Conservation (phyloP, 352 stramenopile species). For the Globisporangium abappressorium region DNA sequence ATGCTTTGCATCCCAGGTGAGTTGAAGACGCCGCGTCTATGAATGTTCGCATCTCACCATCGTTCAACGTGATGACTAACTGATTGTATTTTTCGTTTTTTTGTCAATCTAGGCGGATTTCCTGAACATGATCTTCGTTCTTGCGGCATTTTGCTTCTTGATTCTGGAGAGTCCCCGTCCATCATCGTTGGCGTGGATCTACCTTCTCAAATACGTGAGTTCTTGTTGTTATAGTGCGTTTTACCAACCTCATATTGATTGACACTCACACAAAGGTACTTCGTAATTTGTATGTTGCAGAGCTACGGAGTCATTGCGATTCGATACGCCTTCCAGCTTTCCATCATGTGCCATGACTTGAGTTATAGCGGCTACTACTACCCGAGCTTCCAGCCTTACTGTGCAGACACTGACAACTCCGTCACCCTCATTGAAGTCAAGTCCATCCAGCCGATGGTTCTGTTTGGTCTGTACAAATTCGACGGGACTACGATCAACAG, state of each 20-base stretch:
- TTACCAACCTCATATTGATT: background rate
- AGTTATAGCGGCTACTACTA: conserved; percentile 57
- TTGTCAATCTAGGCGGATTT: conserved; percentile 52
- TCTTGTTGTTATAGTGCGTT: background rate
- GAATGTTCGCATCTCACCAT: background rate
- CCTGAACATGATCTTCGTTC: conserved; percentile 77
- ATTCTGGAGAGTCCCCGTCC: conserved; percentile 75
- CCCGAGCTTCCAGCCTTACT: conserved; percentile 79
- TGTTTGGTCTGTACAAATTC: conserved; percentile 88
- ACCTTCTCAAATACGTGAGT: conserved; percentile 83
- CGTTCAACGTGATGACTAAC: background rate
- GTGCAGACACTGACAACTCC: conserved; percentile 25
- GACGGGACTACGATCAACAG: conserved; percentile 59
- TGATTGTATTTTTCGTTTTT: conserved; percentile 8
- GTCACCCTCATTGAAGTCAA: conserved; percentile 41
- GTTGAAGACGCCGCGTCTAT: background rate
- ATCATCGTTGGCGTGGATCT: conserved; percentile 54
- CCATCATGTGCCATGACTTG: conserved; percentile 78
- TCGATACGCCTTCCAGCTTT: conserved; percentile 80
- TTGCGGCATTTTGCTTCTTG: conserved; percentile 66
- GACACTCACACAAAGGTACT: background rate
- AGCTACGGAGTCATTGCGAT: conserved; percentile 50
- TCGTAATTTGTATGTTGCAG: conserved; percentile 22
- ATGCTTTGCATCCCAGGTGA: conserved; percentile 74
- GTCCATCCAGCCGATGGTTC: conserved; percentile 70